phyloP scores from a whole-genome alignment of 2,329 filamentous ascomycete genomes.

The Sclerotinia glacialis region DNA sequence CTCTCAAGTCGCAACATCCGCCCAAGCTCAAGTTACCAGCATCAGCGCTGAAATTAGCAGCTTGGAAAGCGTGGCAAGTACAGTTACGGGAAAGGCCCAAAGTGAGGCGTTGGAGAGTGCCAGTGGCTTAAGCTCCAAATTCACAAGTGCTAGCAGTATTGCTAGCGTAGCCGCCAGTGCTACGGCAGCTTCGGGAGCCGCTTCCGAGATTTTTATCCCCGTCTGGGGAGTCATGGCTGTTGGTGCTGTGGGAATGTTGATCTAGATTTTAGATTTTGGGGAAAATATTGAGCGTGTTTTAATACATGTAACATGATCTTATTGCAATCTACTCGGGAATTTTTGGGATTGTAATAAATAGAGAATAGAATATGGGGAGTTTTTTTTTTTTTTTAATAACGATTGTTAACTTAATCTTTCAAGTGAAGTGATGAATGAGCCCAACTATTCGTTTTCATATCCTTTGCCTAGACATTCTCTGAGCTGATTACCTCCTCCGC shows the following conservation, averaged over 20 bases:
- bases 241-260: not conserved
- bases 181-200: not conserved
- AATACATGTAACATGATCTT: too few relatives aligned
- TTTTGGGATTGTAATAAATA: not conserved
- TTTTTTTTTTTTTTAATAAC: not conserved
- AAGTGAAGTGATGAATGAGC: too few relatives aligned
- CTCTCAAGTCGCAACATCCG: not conserved
- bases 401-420: fast-evolving
- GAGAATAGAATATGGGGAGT: not conserved
- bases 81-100: not conserved
- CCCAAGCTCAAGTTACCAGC: not conserved
- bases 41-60: conserved; percentile 1
- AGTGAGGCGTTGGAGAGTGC: conserved; percentile 6
- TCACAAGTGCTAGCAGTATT: not conserved
- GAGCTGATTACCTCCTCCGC: too few relatives aligned
- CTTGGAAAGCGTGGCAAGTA: conserved; percentile 2
- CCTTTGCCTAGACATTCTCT: not conserved
- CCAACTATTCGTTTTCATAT: too few relatives aligned
- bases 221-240: not conserved
- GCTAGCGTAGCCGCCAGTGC: not conserved
- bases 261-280: not conserved
- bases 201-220: not conserved
- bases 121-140: conserved; percentile 8
- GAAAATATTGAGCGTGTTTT: not conserved
- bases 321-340: not conserved